Conservation (phyloP, 331 rosid genomes). For the Stylosanthes scabra region DNA sequence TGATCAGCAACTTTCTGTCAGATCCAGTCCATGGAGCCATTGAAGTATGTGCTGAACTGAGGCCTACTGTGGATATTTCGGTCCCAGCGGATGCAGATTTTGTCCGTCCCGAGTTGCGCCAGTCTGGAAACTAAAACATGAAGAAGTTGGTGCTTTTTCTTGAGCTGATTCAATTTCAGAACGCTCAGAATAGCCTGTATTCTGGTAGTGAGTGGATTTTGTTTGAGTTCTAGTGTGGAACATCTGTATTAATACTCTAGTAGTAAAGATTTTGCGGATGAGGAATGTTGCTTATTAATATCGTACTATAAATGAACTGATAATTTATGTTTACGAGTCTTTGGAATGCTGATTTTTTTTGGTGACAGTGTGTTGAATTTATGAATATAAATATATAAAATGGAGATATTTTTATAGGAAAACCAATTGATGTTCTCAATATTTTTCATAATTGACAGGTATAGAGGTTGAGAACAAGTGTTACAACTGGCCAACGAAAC, state of each 20-base stretch:
- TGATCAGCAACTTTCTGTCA: slow-evolving; percentile 91
- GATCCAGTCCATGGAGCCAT: slow-evolving; percentile 97
- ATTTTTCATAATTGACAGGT: slow-evolving; percentile 9
- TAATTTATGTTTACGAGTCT: slow-evolving; percentile 1
- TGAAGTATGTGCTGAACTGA: slow-evolving; percentile 83
- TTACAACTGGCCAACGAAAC: neutral
- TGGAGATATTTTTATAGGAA: neutral
- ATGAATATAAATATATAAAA: neutral
- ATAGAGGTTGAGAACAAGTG: neutral
- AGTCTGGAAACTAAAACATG: slow-evolving; percentile 52
- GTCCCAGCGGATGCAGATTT: slow-evolving; percentile 92
- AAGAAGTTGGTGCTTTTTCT: slow-evolving; percentile 7
- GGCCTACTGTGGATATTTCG: slow-evolving; percentile 94
- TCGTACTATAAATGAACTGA: neutral
- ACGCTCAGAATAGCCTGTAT: slow-evolving; percentile 21
- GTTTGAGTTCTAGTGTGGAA: slow-evolving; percentile 12
- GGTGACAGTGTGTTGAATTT: neutral
- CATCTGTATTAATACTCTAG: slow-evolving; percentile 28
- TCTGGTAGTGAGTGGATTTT: slow-evolving; percentile 19
- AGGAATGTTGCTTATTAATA: slow-evolving; percentile 30
- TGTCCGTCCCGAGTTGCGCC: slow-evolving; percentile 95
- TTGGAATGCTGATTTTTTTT: no score
- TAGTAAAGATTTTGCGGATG: slow-evolving; percentile 18
- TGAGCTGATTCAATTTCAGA: slow-evolving; percentile 22
- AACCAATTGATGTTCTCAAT: neutral